phyloP scores from a whole-genome alignment of 2,329 filamentous ascomycete genomes.

The Exophiala bonariae region DNA sequence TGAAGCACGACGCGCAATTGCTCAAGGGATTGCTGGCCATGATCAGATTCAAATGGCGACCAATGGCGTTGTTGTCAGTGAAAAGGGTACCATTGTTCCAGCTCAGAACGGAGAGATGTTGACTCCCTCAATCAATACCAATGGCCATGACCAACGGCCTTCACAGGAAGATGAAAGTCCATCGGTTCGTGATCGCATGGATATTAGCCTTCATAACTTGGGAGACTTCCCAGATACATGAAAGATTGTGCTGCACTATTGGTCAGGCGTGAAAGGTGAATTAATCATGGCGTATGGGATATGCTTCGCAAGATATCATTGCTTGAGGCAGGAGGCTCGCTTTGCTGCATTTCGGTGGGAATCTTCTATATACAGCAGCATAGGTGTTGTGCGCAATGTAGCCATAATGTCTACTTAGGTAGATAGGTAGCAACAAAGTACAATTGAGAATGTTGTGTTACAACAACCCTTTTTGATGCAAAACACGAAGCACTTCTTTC shows the following conservation, averaged over 20 bases:
- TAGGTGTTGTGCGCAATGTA: no score
- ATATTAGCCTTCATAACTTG: conserved; percentile 63
- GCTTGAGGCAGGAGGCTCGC: not conserved
- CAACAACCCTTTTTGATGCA: no score
- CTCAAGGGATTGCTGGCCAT: conserved; percentile 62
- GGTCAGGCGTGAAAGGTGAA: not conserved
- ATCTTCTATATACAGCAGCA: no score
- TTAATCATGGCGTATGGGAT: not conserved
- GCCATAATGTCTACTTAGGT: no score
- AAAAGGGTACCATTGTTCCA: conserved; percentile 58
- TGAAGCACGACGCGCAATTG: conserved; percentile 63
- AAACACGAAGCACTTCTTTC: no score
- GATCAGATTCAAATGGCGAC: conserved; percentile 63
- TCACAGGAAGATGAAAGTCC: conserved; percentile 36
- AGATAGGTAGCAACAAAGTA: no score
- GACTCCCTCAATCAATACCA: conserved; percentile 11
- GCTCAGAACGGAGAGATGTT: conserved; percentile 44
- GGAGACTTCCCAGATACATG: conserved; percentile 41
- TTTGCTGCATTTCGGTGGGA: not conserved
- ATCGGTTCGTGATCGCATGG: conserved; percentile 53
- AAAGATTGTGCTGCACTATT: not conserved
- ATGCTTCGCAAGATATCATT: not conserved
- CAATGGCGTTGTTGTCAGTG: conserved; percentile 60
- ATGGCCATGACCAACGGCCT: conserved; percentile 27
- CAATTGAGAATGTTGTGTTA: no score